phyloP scores from a whole-genome alignment of 2,329 filamentous ascomycete genomes.

The Pseudonectria foliicola region DNA sequence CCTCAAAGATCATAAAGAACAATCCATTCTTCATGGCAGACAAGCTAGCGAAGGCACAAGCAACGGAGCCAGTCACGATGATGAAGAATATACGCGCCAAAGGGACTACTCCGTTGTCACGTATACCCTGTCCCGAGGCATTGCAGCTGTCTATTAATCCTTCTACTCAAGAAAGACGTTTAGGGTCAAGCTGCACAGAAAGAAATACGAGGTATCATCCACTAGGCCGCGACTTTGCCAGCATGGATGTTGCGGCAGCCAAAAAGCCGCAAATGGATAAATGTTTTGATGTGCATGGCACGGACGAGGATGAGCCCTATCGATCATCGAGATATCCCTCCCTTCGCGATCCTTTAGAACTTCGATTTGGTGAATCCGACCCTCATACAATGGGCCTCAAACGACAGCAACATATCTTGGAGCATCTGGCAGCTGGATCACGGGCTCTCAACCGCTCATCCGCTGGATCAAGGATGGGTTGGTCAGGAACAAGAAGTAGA shows the following conservation, averaged over 20 bases:
- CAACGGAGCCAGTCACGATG: constrained; percentile 15
- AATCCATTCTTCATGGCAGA: constrained; percentile 29
- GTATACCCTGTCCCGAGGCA: constrained; percentile 17
- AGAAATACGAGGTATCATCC: constrained; percentile 20
- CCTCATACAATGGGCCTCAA: constrained; percentile 29
- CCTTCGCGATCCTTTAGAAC: constrained; percentile 9
- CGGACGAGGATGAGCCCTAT: constrained; percentile 1
- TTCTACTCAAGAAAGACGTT: constrained; percentile 16
- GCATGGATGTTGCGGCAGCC: constrained; percentile 11
- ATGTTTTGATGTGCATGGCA: constrained; percentile 5
- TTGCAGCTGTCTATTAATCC: constrained; percentile 6
- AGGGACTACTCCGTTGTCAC: constrained; percentile 18
- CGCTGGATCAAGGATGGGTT: constrained; percentile 1
- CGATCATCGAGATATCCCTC: constrained; percentile 1
- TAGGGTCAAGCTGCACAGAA: constrained; percentile 22
- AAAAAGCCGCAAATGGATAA: constrained; percentile 1
- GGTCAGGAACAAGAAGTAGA: constrained; percentile 1
- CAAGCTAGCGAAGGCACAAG: constrained; percentile 12
- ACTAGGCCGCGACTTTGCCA: constrained; percentile 28
- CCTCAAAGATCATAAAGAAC: constrained; percentile 16
- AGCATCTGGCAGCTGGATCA: constrained; percentile 24
- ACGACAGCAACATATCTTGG: constrained; percentile 26
- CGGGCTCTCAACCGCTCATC: constrained; percentile 2
- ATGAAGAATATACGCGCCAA: constrained; percentile 12
- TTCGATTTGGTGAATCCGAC: constrained; percentile 25